Percentiles rank a stretch among this genome's conserved stretches.
Conservation (phyloP, 2,329 filamentous ascomycete species). For the Simplicillium aogashimaense region DNA sequence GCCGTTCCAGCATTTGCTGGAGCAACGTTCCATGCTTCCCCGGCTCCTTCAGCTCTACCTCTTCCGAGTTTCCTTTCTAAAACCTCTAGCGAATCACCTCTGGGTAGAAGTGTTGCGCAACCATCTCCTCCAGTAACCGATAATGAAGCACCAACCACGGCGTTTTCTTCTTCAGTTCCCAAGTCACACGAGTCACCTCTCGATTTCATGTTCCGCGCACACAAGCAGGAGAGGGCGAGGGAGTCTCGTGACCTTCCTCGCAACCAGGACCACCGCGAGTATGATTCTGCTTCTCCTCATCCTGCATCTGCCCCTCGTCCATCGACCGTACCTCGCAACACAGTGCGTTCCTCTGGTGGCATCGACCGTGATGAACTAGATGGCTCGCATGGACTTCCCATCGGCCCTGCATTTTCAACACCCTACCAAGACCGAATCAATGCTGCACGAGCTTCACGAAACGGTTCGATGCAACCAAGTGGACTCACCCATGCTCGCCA, state of each 20-base stretch:
- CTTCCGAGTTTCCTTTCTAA: conserved; percentile 81
- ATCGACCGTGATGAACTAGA: conserved; percentile 48
- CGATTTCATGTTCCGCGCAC: conserved; percentile 83
- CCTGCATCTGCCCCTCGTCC: conserved; percentile 43
- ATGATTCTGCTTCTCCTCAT: conserved; percentile 25
- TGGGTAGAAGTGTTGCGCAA: conserved; percentile 21
- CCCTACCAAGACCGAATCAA: conserved; percentile 53
- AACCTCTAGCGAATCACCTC: conserved; percentile 57
- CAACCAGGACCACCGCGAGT: conserved; percentile 25
- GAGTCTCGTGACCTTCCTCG: conserved; percentile 27
- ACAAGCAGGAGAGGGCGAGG: conserved; percentile 65
- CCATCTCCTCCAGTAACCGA: conserved; percentile 44
- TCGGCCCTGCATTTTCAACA: conserved; percentile 60
- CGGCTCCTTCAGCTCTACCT: conserved; percentile 79
- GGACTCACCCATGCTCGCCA: too few relatives aligned
- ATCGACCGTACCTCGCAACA: conserved; percentile 11
- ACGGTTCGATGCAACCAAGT: conserved; percentile 12
- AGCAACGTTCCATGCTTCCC: conserved; percentile 89
- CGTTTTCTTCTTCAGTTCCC: conserved; percentile 23
- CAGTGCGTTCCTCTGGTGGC: conserved; percentile 8
- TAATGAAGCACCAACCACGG: conserved; percentile 34
- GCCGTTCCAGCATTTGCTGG: conserved; percentile 67
- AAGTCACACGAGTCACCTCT: conserved; percentile 59
- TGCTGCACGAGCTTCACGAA: conserved; percentile 31
- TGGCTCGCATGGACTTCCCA: conserved; percentile 40